Percentiles rank a stretch among this genome's conserved stretches.
These are phyloP conservation scores for Heritiera littoralis DNA, from an alignment of 345 rosid genomes.

Conservation along the genomic window DNA sequence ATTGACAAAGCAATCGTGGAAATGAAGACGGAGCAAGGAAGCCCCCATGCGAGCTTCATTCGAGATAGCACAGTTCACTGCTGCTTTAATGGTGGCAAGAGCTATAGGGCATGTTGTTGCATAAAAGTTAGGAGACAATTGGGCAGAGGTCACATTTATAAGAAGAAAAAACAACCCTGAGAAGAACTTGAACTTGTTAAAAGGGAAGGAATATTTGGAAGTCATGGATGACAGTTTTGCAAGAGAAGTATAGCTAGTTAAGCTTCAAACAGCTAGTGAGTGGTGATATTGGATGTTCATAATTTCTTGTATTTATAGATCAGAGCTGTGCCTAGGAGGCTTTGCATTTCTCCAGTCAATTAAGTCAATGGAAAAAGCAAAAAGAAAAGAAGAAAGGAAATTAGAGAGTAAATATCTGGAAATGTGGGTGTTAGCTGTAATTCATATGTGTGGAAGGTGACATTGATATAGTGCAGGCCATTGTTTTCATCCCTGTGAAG, in stretches of 20 bases:
- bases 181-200: background rate
- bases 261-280: background rate
- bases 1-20: constrained; percentile 66
- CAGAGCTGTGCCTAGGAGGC: background rate
- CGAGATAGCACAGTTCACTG: constrained; percentile 38
- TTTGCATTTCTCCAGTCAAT: background rate
- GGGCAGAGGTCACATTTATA: constrained; percentile 29
- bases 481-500: no score
- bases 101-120: constrained; percentile 43
- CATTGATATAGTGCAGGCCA: no score
- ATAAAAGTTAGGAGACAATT: constrained; percentile 43
- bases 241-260: background rate
- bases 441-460: no score
- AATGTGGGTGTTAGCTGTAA: no score
- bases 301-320: no score
- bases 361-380: background rate
- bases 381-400: no score
- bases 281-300: background rate
- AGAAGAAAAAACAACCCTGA: background rate
- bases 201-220: background rate
- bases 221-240: constrained; percentile 17
- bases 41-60: constrained; percentile 62
- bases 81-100: constrained; percentile 37
- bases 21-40: constrained; percentile 60
- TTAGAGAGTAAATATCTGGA: no score